Conservation (phyloP, 345 rosid species). For the Cardamine occulta region DNA sequence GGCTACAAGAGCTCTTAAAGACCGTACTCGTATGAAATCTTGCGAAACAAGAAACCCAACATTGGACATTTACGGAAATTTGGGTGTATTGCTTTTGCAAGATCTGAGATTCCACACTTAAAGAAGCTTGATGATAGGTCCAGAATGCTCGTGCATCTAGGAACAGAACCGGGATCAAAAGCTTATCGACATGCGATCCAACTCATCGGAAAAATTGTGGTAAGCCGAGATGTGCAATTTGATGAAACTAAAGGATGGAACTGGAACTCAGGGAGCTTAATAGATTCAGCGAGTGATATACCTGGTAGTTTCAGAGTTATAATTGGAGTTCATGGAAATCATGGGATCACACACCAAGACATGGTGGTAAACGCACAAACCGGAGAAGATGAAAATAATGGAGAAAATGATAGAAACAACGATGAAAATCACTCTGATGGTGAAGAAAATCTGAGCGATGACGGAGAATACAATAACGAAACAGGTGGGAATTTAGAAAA, state of each 20-base stretch:
- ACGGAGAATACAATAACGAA: too few species aligned
- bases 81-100: background rate
- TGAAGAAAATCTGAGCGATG: too few species aligned
- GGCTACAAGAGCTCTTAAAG: background rate
- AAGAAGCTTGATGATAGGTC: background rate
- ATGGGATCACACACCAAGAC: too few species aligned
- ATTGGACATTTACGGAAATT: background rate
- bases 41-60: background rate
- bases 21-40: background rate
- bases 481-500: too few species aligned
- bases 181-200: background rate
- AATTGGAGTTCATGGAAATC: background rate
- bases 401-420: too few species aligned
- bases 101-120: background rate
- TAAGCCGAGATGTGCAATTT: background rate
- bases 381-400: too few species aligned
- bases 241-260: background rate
- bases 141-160: background rate
- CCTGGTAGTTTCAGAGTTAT: too few species aligned
- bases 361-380: too few species aligned
- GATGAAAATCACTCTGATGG: too few species aligned
- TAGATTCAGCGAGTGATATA: too few species aligned
- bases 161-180: background rate
- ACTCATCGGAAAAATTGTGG: background rate
- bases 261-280: background rate